Conservation (phyloP, 208 protist genomes). For the Leishmania lainsoni region DNA sequence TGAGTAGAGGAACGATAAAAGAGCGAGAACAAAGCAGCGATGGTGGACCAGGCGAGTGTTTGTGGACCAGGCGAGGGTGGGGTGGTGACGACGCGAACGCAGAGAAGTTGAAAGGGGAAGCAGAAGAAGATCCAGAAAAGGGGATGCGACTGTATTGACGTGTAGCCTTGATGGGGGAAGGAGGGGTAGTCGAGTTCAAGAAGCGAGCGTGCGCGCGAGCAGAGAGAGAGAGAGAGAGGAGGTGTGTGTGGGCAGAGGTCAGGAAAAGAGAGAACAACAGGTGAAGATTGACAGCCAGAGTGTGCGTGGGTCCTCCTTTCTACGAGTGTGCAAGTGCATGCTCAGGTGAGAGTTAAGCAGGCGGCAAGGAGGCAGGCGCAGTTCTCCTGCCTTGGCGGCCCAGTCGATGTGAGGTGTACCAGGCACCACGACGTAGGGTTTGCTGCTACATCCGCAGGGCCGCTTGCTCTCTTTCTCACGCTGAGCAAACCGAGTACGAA, state of each 20-base stretch:
- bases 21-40: not conserved
- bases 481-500: not conserved
- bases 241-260: not conserved
- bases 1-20: not conserved
- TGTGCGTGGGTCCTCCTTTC: not conserved
- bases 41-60: not conserved
- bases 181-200: not conserved
- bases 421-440: not conserved
- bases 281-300: not conserved
- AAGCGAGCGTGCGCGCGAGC: not conserved
- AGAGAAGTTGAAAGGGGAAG: not conserved
- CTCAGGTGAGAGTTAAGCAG: not conserved
- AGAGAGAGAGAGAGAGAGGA: not conserved
- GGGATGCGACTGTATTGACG: not conserved
- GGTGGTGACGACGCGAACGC: not conserved
- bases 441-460: not conserved
- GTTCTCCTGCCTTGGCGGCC: not conserved
- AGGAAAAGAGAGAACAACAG: conserved; percentile 15
- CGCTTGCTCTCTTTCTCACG: too few relatives aligned
- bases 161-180: not conserved
- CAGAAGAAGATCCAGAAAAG: not conserved
- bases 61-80: not conserved
- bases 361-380: not conserved
- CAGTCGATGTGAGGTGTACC: not conserved
- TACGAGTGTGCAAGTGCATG: not conserved